Evolutionary conservation across 495 filamentous ascomycete genomes (phyloP).

Genomic region (Monascus purpureus): DNA sequence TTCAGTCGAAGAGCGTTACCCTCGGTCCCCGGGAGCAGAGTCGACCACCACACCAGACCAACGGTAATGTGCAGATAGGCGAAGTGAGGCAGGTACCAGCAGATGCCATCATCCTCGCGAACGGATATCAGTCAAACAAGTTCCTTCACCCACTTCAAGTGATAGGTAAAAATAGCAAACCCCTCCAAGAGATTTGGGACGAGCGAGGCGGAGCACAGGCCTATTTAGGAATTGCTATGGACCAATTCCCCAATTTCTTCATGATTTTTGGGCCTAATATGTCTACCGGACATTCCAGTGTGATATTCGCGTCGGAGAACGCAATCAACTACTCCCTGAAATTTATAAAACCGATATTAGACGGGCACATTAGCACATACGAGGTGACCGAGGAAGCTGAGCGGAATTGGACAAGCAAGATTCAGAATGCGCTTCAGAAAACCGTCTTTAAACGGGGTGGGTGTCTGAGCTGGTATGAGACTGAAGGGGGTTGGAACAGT

Average conservation of each 20-base stretch:
- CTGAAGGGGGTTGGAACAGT: slow-evolving; percentile 44
- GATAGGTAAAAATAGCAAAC: slow-evolving; percentile 30
- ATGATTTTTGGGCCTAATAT: slow-evolving; percentile 54
- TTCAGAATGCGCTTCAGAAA: slow-evolving; percentile 38
- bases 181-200: slow-evolving; percentile 39
- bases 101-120: slow-evolving; percentile 45
- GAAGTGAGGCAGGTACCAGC: slow-evolving; percentile 34
- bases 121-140: slow-evolving; percentile 37
- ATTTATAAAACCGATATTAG: slow-evolving; percentile 28
- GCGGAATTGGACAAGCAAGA: slow-evolving; percentile 34
- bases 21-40: slow-evolving; percentile 38
- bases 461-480: slow-evolving; percentile 45
- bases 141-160: slow-evolving; percentile 22
- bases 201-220: slow-evolving; percentile 47
- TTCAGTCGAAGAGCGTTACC: slow-evolving; percentile 35
- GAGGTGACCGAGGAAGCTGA: slow-evolving; percentile 40
- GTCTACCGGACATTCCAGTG: slow-evolving; percentile 46
- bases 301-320: slow-evolving; percentile 47
- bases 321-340: slow-evolving; percentile 35
- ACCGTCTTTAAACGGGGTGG: slow-evolving; percentile 39
- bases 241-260: slow-evolving; percentile 58
- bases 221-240: slow-evolving; percentile 50
- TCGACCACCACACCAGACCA: slow-evolving; percentile 17
- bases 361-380: slow-evolving; percentile 24
- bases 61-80: slow-evolving; percentile 12